Conservation (phyloP, 805 yeast species). For the Osmozyma mogii region DNA sequence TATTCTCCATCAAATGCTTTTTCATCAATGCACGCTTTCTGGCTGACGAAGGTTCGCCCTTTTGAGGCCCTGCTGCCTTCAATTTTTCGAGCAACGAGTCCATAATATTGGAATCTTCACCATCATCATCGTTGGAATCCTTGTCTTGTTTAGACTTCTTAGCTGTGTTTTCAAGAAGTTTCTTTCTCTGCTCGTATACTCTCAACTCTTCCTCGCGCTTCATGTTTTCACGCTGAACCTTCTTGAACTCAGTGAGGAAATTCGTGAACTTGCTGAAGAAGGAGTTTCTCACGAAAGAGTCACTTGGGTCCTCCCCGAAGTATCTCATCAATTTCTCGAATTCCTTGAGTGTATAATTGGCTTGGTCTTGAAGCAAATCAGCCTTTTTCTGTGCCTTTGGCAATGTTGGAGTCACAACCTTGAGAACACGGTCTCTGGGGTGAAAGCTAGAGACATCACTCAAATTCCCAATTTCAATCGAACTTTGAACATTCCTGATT, state of each 20-base stretch:
- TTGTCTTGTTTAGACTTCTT: constrained; percentile 12
- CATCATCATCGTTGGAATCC: constrained; percentile 26
- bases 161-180: constrained; percentile 44
- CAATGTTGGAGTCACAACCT: constrained; percentile 44
- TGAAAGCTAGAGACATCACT: constrained; percentile 57
- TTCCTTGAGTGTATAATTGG: constrained; percentile 41
- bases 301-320: constrained; percentile 65
- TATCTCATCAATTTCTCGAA: constrained; percentile 56
- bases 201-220: constrained; percentile 62
- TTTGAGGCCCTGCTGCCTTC: constrained; percentile 75
- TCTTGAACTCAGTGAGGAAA: constrained; percentile 54
- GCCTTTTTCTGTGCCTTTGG: constrained; percentile 49
- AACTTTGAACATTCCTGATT: constrained; percentile 43
- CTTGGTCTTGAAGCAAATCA: constrained; percentile 43
- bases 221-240: constrained; percentile 57
- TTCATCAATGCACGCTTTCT: constrained; percentile 73
- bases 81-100: constrained; percentile 81
- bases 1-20: constrained; percentile 43
- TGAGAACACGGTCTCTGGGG: constrained; percentile 55
- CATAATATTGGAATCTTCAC: constrained; percentile 55
- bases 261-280: constrained; percentile 57
- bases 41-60: constrained; percentile 72
- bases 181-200: constrained; percentile 69
- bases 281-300: constrained; percentile 44
- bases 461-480: constrained; percentile 55